A percentile compares a stretch with the other conserved stretches of the same genome.
These are phyloP conservation scores for Populus hybrid DNA, from an alignment of 441 rosid genomes.

Conservation along the genomic window DNA sequence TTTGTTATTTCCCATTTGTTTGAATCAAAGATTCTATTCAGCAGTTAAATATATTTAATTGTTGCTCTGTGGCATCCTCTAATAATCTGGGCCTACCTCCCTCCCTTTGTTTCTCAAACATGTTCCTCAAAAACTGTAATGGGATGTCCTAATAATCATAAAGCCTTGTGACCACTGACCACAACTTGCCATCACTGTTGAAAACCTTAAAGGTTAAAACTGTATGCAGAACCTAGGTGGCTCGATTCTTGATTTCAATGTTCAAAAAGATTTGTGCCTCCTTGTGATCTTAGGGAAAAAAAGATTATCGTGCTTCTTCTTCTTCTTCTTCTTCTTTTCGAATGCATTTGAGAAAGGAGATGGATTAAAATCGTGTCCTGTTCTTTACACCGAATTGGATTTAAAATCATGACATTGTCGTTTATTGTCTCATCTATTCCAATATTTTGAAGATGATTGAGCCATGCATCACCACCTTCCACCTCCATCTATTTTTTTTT, in stretches of 20 bases:
- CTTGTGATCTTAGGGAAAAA: background rate
- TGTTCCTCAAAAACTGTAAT: conserved; percentile 9
- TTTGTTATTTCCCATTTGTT: background rate
- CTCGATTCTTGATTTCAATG: background rate
- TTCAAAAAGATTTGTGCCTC: background rate
- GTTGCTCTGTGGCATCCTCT: background rate
- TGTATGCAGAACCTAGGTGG: background rate
- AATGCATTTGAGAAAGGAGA: background rate
- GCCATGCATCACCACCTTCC: background rate
- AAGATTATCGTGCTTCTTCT: background rate
- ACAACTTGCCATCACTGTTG: no score
- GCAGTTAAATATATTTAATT: background rate
- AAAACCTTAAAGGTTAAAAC: no score
- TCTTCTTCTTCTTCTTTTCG: background rate
- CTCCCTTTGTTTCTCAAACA: background rate
- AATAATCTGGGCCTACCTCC: background rate
- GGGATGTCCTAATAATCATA: background rate
- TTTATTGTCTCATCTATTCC: background rate
- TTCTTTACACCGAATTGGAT: background rate
- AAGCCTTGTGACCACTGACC: background rate
- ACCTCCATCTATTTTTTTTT: no score
- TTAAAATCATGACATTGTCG: background rate
- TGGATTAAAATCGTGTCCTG: background rate
- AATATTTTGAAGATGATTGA: background rate
- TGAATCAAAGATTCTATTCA: background rate